Conservation (phyloP, 805 yeast genomes). For the Saccharomycopsis malanga region DNA sequence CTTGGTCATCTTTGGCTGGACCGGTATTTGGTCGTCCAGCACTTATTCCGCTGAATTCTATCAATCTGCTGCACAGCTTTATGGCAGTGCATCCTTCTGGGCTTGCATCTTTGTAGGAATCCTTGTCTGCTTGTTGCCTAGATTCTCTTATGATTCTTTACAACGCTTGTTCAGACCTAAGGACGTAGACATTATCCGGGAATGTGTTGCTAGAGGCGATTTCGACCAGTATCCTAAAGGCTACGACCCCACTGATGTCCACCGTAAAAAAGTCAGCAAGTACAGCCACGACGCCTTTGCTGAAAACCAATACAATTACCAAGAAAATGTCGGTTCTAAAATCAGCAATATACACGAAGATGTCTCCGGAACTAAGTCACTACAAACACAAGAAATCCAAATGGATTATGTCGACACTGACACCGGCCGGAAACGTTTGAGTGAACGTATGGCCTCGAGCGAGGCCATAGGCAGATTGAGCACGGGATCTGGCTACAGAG, state of each 20-base stretch:
- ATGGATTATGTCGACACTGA: conserved; percentile 15
- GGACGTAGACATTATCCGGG: conserved; percentile 69
- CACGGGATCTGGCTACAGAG: background rate
- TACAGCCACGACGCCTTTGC: conserved; percentile 32
- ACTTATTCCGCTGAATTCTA: conserved; percentile 51
- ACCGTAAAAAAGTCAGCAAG: conserved; percentile 46
- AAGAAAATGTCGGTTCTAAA: background rate
- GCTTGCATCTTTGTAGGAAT: conserved; percentile 61
- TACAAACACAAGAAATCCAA: conserved; percentile 18
- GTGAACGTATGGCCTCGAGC: conserved; percentile 3
- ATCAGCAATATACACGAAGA: background rate
- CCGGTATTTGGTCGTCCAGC: conserved; percentile 69
- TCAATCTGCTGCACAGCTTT: conserved; percentile 57
- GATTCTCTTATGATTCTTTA: conserved; percentile 53
- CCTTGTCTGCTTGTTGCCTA: conserved; percentile 56
- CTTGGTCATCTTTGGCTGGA: conserved; percentile 62
- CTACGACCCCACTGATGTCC: conserved; percentile 78
- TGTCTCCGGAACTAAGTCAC: background rate
- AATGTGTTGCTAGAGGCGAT: conserved; percentile 60
- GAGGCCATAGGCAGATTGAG: background rate
- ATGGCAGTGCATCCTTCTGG: conserved; percentile 61
- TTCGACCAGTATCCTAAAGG: conserved; percentile 56
- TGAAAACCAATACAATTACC: conserved; percentile 22
- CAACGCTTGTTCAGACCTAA: conserved; percentile 49
- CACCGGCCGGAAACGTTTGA: conserved; percentile 4